A percentile compares a stretch with the other conserved stretches of the same genome.
phyloP scores from a whole-genome alignment of 1,284 basidiomycete genomes.

The Meripilus lineatus region DNA sequence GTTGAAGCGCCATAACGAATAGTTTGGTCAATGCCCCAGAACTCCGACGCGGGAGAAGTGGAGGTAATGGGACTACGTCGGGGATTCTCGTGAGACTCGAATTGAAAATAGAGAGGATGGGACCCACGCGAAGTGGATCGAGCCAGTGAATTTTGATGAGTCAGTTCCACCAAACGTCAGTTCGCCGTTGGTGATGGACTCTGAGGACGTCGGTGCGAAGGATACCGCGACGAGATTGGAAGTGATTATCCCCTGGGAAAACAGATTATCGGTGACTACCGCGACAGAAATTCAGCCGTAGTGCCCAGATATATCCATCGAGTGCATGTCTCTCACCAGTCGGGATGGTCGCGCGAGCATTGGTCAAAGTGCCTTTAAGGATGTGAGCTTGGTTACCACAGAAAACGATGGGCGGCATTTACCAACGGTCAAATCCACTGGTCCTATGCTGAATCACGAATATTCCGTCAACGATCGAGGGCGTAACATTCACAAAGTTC shows the following conservation, averaged over 20 bases:
- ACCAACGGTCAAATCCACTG: constrained; percentile 39
- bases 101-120: constrained; percentile 14
- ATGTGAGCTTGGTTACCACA: too few species aligned
- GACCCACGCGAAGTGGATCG: constrained; percentile 43
- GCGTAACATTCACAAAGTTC: constrained; percentile 21
- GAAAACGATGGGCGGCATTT: constrained; percentile 17
- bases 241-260: constrained; percentile 35
- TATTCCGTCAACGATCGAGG: background rate
- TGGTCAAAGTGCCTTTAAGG: constrained; percentile 11
- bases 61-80: constrained; percentile 38
- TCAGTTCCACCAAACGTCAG: constrained; percentile 50
- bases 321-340: constrained; percentile 11
- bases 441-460: constrained; percentile 42
- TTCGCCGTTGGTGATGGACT: constrained; percentile 33
- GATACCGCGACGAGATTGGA: constrained; percentile 43
- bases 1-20: constrained; percentile 45
- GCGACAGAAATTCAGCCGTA: constrained; percentile 18
- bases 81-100: background rate
- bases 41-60: constrained; percentile 42
- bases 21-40: constrained; percentile 61
- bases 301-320: constrained; percentile 11
- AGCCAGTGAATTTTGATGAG: constrained; percentile 36
- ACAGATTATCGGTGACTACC: constrained; percentile 32
- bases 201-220: constrained; percentile 38
- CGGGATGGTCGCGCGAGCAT: constrained; percentile 13